phyloP scores from a whole-genome alignment of 2,329 filamentous ascomycete species.

The Pestalotiopsis sp. region DNA sequence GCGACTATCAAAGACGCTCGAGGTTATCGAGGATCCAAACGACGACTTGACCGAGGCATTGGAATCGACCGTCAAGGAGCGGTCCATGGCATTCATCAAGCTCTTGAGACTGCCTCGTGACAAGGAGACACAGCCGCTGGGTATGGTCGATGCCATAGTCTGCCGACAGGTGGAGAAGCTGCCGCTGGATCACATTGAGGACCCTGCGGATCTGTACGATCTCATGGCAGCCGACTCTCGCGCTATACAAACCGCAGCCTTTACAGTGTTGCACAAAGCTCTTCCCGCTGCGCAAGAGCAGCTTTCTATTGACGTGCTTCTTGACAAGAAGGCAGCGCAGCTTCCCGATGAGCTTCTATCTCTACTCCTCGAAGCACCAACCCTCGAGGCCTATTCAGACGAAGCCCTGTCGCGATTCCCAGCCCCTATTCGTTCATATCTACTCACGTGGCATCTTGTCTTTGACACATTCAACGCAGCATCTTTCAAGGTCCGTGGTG shows the following conservation, averaged over 20 bases:
- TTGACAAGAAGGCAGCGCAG: constrained; percentile 71
- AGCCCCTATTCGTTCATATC: constrained; percentile 72
- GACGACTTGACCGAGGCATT: constrained; percentile 84
- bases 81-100: constrained; percentile 61
- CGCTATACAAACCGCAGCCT: constrained; percentile 79
- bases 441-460: constrained; percentile 86
- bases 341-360: constrained; percentile 86
- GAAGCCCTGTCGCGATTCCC: constrained; percentile 72
- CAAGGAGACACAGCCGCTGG: constrained; percentile 63
- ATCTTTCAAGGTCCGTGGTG: constrained; percentile 79
- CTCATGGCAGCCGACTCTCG: constrained; percentile 76
- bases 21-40: constrained; percentile 71
- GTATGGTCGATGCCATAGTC: constrained; percentile 76
- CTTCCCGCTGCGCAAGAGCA: constrained; percentile 80
- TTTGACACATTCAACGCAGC: constrained; percentile 83
- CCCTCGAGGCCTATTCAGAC: constrained; percentile 67
- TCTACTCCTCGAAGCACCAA: constrained; percentile 77
- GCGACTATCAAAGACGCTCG: constrained; percentile 67
- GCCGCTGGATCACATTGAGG: constrained; percentile 62
- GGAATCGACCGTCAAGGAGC: constrained; percentile 57
- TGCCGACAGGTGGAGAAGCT: constrained; percentile 70
- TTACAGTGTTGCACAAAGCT: constrained; percentile 77
- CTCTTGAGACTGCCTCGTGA: constrained; percentile 60
- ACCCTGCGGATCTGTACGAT: constrained; percentile 71
- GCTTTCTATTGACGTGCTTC: constrained; percentile 74